Evolutionary conservation across 257 asterid genomes (phyloP), one percentile per base, ranked within the genome.

Genomic region (Coffea eugenioides): DNA sequence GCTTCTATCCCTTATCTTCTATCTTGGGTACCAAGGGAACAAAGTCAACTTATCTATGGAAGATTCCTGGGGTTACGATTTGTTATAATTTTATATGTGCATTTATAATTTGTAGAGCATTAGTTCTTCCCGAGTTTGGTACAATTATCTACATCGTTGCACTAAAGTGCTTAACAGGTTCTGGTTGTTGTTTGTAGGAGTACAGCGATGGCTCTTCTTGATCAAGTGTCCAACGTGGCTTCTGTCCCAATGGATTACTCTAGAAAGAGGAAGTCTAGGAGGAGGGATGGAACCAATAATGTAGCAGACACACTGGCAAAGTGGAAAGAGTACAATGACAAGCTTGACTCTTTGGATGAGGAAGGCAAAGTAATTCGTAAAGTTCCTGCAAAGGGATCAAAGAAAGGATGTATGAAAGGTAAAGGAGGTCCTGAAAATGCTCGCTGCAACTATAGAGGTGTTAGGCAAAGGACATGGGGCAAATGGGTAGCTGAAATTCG

Each of bases 401-500:
- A 79, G 78, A 86, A 86, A 65, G 89, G 89, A 57, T 86, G 89
- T 39, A 84, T 84, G 89, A 86, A 82, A 74, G 88, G 86, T 6
- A 75, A 78, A 80, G 82, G 83, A 48, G 88, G 84, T 0, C 84
- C 85, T 16, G 84, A 85, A 1, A 83, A 82, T 57, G 25, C 75
- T 6, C 77, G 71, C 13, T 79, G 81, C 75, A 86, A 79, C n/a
- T 86, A 85, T 52, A 80, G 87, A 81, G 87, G 88, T 72, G 88
- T 86, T 48, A 82, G 88, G 74, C 88, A 86, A 61, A 77, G 89
- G 76, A 86, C 80, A 11, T 86, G 89, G 89, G 89, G 89, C 69
- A 86, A 84, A 82, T 86, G 88, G 89, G 89, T 86, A 62, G 84
- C 89, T 43, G 89, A 86, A 79, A 86, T 86, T 15, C 81, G 86